Conservation (phyloP, 495 filamentous ascomycete species). For the Lindgomyces ingoldianus region DNA sequence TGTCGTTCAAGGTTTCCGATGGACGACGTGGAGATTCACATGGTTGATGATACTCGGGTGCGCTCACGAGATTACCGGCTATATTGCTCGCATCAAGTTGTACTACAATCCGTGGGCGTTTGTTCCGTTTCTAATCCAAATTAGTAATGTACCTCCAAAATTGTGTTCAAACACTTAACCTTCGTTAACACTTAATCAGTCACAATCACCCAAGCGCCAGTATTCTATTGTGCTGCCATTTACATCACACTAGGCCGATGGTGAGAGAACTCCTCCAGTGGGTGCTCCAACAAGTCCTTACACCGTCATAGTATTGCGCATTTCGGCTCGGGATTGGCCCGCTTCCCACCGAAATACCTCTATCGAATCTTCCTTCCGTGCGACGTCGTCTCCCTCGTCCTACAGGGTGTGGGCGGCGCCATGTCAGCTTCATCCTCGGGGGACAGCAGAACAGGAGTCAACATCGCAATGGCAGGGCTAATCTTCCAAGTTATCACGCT, state of each 20-base stretch:
- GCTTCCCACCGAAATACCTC: slow-evolving; percentile 11
- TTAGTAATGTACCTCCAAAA: slow-evolving; percentile 16
- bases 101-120: slow-evolving; percentile 53
- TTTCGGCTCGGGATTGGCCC: background rate
- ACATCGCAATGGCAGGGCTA: slow-evolving; percentile 17
- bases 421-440: slow-evolving; percentile 5
- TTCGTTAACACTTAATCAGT: background rate
- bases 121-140: slow-evolving; percentile 54
- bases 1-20: slow-evolving; percentile 46
- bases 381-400: slow-evolving; percentile 13
- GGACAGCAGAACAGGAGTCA: background rate
- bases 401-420: slow-evolving; percentile 14
- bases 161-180: background rate
- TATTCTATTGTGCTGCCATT: slow-evolving; percentile 13
- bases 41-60: slow-evolving; percentile 40
- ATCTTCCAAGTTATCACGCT: slow-evolving; percentile 24
- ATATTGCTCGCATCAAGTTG: slow-evolving; percentile 52
- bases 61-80: slow-evolving; percentile 51
- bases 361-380: slow-evolving; percentile 11
- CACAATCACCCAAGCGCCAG: slow-evolving; percentile 7
- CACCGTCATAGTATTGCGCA: background rate
- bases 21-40: slow-evolving; percentile 42
- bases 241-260: slow-evolving; percentile 5
- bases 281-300: background rate
- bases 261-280: background rate